phyloP scores from a whole-genome alignment of 2,329 filamentous ascomycete genomes.

The Cadophora malorum region DNA sequence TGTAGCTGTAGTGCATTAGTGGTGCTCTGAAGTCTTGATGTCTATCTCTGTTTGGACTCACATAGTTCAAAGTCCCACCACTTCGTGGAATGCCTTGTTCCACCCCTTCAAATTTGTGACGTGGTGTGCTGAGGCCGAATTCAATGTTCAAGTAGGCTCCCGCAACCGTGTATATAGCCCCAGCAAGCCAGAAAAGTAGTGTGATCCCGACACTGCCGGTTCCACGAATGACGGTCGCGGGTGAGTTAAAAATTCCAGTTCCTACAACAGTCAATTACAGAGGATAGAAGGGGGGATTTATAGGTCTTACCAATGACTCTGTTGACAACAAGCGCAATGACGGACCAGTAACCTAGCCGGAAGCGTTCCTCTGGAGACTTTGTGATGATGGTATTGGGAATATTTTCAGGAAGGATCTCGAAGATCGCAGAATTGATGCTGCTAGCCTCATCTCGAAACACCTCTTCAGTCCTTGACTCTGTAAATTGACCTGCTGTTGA shows the following conservation, averaged over 20 bases:
- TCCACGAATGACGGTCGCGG: slow-evolving; percentile 22
- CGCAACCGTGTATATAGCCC: slow-evolving; percentile 24
- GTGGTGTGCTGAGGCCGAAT: slow-evolving; percentile 54
- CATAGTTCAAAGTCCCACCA: slow-evolving; percentile 56
- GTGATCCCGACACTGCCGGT: slow-evolving; percentile 27
- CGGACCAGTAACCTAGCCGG: slow-evolving; percentile 30
- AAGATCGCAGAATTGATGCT: slow-evolving; percentile 25
- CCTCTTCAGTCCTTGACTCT: slow-evolving; percentile 16
- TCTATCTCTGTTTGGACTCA: slow-evolving; percentile 33
- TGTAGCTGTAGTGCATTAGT: slow-evolving; percentile 40
- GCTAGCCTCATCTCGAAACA: slow-evolving; percentile 23
- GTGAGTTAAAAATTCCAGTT: slow-evolving; percentile 40
- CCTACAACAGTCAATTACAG: slow-evolving; percentile 24
- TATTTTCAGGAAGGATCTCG: slow-evolving; percentile 29
- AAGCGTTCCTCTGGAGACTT: slow-evolving; percentile 30
- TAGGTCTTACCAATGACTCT: slow-evolving; percentile 24
- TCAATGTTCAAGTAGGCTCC: slow-evolving; percentile 48
- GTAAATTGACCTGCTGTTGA: slow-evolving; percentile 20
- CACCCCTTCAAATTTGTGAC: slow-evolving; percentile 10
- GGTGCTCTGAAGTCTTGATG: too few relatives aligned
- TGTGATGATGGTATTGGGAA: slow-evolving; percentile 29
- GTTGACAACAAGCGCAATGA: slow-evolving; percentile 33
- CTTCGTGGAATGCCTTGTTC: slow-evolving; percentile 50
- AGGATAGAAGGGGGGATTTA: not conserved
- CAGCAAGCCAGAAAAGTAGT: slow-evolving; percentile 30